Evolutionary conservation across 2,329 filamentous ascomycete genomes (phyloP).

Genomic region (Curvularia verruculosa): DNA sequence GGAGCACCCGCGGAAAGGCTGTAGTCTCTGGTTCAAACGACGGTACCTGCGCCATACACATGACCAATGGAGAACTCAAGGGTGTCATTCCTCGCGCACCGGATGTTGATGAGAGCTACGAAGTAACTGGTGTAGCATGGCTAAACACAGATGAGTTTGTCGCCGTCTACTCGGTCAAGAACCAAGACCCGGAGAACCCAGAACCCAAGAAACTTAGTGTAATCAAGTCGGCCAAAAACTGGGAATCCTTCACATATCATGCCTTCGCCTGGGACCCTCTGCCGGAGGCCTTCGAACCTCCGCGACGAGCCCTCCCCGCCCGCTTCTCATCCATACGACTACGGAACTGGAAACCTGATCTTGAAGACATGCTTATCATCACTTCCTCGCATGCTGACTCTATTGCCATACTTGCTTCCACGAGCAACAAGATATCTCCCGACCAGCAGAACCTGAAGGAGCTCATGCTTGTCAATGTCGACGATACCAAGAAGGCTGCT

Average conservation of each 20-base stretch:
- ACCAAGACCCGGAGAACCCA: constrained; percentile 54
- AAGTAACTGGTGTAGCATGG: constrained; percentile 84
- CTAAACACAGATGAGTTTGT: constrained; percentile 87
- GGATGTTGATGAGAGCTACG: constrained; percentile 61
- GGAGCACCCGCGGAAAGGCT: constrained; percentile 94
- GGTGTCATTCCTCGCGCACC: constrained; percentile 80
- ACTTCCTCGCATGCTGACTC: constrained; percentile 81
- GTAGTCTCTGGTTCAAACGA: constrained; percentile 83
- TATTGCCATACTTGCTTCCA: constrained; percentile 77
- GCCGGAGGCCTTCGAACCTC: constrained; percentile 50
- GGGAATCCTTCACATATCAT: constrained; percentile 70
- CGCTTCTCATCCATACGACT: constrained; percentile 81
- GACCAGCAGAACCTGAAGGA: constrained; percentile 68
- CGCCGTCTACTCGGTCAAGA: constrained; percentile 64
- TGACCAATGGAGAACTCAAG: constrained; percentile 77
- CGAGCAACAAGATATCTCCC: constrained; percentile 69
- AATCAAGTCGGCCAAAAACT: constrained; percentile 69
- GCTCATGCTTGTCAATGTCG: constrained; percentile 75
- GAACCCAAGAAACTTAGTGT: constrained; percentile 74
- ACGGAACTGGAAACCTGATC: constrained; percentile 76
- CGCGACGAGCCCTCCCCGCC: constrained; percentile 65
- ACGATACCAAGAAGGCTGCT: constrained; percentile 76
- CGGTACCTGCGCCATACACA: constrained; percentile 82
- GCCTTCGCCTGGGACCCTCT: constrained; percentile 66
- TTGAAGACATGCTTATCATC: constrained; percentile 82